Evolutionary conservation across 805 yeast genomes (phyloP).

Genomic region (Candida saitoana): DNA sequence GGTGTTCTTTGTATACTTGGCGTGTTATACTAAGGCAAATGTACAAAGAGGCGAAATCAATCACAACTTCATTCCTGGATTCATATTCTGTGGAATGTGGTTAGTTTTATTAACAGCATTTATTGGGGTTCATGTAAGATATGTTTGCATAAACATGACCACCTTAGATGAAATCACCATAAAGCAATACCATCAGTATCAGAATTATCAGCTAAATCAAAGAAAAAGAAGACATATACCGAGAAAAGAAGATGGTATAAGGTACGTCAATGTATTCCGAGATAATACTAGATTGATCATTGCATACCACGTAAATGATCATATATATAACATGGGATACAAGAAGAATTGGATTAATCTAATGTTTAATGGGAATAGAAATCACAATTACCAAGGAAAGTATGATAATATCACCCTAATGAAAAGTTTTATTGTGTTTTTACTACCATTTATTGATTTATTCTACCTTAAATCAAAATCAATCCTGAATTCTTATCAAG

Average conservation of each 20-base stretch:
- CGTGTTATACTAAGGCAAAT: constrained; percentile 19
- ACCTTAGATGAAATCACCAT: constrained; percentile 54
- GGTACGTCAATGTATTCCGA: constrained; percentile 43
- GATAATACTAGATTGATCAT: constrained; percentile 35
- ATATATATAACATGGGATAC: constrained; percentile 37
- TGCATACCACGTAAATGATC: constrained; percentile 23
- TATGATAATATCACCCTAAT: constrained; percentile 11
- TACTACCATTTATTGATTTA: constrained; percentile 23
- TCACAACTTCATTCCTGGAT: constrained; percentile 48
- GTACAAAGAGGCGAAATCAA: constrained; percentile 22
- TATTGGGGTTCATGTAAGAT: constrained; percentile 39
- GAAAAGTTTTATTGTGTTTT: constrained; percentile 11
- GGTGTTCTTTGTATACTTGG: constrained; percentile 19
- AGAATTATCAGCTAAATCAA: constrained; percentile 18
- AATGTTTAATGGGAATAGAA: constrained; percentile 21
- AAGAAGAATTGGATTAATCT: constrained; percentile 33
- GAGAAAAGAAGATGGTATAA: constrained; percentile 23
- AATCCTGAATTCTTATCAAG: not conserved
- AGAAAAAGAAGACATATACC: constrained; percentile 9
- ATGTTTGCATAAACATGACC: constrained; percentile 47
- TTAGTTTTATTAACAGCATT: constrained; percentile 43
- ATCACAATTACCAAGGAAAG: constrained; percentile 14
- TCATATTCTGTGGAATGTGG: constrained; percentile 43
- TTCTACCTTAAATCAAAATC: not conserved
- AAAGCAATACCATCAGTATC: constrained; percentile 27